Conservation (phyloP, 768 basidiomycete species). For the Pulveroboletus sp. region DNA sequence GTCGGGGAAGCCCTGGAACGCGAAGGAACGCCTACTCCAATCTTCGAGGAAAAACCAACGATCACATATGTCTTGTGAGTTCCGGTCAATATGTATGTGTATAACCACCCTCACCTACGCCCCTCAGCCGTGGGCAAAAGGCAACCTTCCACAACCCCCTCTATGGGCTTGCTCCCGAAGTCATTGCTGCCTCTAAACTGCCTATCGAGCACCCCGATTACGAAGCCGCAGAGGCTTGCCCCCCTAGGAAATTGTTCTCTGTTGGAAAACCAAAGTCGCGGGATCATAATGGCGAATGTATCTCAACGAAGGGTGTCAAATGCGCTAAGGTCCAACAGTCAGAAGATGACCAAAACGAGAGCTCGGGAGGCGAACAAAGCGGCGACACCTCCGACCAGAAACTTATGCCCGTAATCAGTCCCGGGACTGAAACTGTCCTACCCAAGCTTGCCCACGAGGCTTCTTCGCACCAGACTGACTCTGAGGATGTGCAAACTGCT, state of each 20-base stretch:
- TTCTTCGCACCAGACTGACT: neutral
- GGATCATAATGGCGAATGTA: slow-evolving; percentile 23
- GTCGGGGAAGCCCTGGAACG: slow-evolving; percentile 33
- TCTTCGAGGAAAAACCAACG: slow-evolving; percentile 53
- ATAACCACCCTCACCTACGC: slow-evolving; percentile 1
- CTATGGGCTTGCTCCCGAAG: slow-evolving; percentile 48
- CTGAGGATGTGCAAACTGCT: slow-evolving; percentile 7
- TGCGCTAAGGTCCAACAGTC: slow-evolving; percentile 6
- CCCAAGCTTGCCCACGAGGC: slow-evolving; percentile 1
- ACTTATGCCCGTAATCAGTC: neutral
- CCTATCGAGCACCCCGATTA: slow-evolving; percentile 66
- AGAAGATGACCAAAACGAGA: slow-evolving; percentile 4
- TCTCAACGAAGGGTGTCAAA: slow-evolving; percentile 12
- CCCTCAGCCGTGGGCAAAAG: slow-evolving; percentile 64
- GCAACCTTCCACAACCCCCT: slow-evolving; percentile 62
- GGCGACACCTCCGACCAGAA: neutral
- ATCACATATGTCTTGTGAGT: slow-evolving; percentile 76
- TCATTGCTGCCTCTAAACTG: slow-evolving; percentile 43
- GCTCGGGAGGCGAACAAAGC: slow-evolving; percentile 18
- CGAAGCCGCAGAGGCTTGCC: slow-evolving; percentile 52
- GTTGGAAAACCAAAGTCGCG: slow-evolving; percentile 26
- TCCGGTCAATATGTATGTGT: neutral
- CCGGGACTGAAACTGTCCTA: slow-evolving; percentile 3
- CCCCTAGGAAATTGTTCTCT: slow-evolving; percentile 56
- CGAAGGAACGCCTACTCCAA: slow-evolving; percentile 36